Conservation (phyloP, 768 basidiomycete species). For the Amylocystis lapponica region DNA sequence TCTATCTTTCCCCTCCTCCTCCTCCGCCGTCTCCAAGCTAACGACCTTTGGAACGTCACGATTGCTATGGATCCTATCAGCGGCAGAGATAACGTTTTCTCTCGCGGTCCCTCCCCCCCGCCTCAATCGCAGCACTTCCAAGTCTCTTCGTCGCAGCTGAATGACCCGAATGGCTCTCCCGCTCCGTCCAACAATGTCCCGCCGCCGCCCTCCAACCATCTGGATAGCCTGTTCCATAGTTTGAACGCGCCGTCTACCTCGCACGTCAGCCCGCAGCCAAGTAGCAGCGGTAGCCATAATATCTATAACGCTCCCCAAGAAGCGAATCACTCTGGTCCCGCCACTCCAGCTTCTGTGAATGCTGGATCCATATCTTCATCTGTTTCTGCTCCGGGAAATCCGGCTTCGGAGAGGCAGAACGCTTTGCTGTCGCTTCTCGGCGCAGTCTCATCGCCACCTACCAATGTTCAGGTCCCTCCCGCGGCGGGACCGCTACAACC, state of each 20-base stretch:
- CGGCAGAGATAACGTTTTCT: constrained; percentile 26
- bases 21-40: constrained; percentile 1
- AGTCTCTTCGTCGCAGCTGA: constrained; percentile 12
- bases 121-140: constrained; percentile 20
- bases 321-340: constrained; percentile 34
- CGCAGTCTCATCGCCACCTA: constrained; percentile 36
- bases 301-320: constrained; percentile 23
- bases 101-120: constrained; percentile 26
- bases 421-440: constrained; percentile 69
- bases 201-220: constrained; percentile 43
- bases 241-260: constrained; percentile 36
- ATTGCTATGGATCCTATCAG: constrained; percentile 24
- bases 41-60: constrained; percentile 5
- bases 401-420: constrained; percentile 61
- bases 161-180: constrained; percentile 28
- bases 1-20: constrained; percentile 4
- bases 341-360: constrained; percentile 36
- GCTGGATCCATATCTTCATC: constrained; percentile 36
- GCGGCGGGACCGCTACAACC: constrained; percentile 28
- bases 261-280: constrained; percentile 30
- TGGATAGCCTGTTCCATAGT: constrained; percentile 66
- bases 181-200: constrained; percentile 30
- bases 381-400: constrained; percentile 30
- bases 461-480: constrained; percentile 19
- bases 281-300: constrained; percentile 15